These are phyloP conservation scores for Pleodorina starrii DNA, from an alignment of 139 green algal genomes.

Conservation along the genomic window DNA sequence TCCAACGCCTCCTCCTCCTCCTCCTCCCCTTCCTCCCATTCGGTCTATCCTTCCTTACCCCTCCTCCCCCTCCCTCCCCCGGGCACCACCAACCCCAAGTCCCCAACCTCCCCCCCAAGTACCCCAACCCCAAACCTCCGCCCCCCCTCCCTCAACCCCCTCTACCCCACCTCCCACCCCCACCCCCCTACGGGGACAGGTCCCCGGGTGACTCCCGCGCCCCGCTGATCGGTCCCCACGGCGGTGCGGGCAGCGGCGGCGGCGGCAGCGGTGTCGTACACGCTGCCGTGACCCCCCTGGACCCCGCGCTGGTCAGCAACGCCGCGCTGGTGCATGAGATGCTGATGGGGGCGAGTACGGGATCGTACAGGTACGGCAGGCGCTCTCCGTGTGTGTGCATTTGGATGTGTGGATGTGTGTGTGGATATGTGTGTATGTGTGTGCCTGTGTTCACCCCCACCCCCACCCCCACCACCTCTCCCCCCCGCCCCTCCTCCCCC, in stretches of 20 bases:
- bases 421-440: no score
- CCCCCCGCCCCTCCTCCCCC: neutral
- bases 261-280: neutral
- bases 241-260: neutral
- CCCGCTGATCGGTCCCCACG: neutral
- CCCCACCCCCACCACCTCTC: neutral
- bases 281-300: neutral
- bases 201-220: neutral
- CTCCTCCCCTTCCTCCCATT: no score
- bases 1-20: no score
- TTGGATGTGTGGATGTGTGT: no score
- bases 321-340: slow-evolving; percentile 26
- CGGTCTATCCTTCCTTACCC: no score
- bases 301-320: slow-evolving; percentile 18
- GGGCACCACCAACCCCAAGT: no score
- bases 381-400: slow-evolving; percentile 8
- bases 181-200: no score
- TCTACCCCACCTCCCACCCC: neutral
- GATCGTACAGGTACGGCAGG: slow-evolving; percentile 25
- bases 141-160: neutral
- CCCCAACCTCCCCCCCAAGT: neutral
- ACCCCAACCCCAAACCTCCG: neutral
- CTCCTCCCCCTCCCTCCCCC: no score
- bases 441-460: no score
- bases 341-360: slow-evolving; percentile 10